Evolutionary conservation across 805 yeast genomes (phyloP), one percentile per base, ranked within the genome.

Genomic region (Wickerhamomyces chaumierensis): DNA sequence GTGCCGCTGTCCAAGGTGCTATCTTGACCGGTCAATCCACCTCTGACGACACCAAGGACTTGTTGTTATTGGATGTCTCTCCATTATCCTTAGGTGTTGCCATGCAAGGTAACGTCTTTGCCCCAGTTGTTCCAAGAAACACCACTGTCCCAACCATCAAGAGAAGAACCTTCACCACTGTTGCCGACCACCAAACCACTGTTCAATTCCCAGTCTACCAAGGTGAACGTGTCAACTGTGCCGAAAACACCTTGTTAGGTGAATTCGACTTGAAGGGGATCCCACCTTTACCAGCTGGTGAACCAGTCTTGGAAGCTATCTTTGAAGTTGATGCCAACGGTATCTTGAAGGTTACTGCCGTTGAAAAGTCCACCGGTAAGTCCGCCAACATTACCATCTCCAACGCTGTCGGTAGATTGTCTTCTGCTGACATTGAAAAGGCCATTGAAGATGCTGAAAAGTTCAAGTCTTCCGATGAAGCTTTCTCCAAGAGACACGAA

Each of bases 1-100:
- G 96, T 81, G 97, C 97, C 60, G 96, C 97, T 60, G 96, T 88
- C 58, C 96, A 88, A 75, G 97, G 95, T 73, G 96, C 96, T 63
- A 85, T 90, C 71, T 77, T 88, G 69, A 83, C 96, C 55, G 95
- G 95, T 73, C 87, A 74, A 68, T 75, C 85, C 47, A 80, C 86
- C 49, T 78, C 83, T 53, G 92, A 81, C 48, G 94, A 86, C 68
- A 87, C 95, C 66, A 86, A 88, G 71, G 96, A 86, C 71, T 78
- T 88, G 65, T 80, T 90, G 58, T 78, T 88, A 64, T 80, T 88
- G 69, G 97, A 88, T 74, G 97, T 90, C 58, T 88, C 88, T 62
- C 98, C 98, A 66, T 81, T 90, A 65, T 88, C 97, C 53, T 78
- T 90, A 63, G 98, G 98, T 85, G 95, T 90, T 68, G 97, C 95